These are phyloP conservation scores for Ganoderma sp. DNA, from an alignment of 1,284 basidiomycete genomes.

Conservation along the genomic window DNA sequence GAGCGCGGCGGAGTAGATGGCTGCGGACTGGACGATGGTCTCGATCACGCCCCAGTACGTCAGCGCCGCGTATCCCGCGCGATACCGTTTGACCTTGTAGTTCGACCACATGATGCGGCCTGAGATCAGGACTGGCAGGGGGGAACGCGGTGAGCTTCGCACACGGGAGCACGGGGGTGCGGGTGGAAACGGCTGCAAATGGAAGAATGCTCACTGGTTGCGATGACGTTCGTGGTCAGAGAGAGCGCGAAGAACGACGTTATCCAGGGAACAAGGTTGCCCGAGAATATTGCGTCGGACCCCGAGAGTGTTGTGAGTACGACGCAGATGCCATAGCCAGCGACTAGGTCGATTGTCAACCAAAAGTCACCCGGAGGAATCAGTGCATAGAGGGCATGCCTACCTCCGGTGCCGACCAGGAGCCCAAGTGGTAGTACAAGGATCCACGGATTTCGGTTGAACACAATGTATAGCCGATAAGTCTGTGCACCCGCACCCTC, in stretches of 20 bases:
- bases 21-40: slow-evolving; percentile 32
- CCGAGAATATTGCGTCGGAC: slow-evolving; percentile 16
- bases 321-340: slow-evolving; percentile 20
- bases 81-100: slow-evolving; percentile 13
- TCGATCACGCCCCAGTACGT: slow-evolving; percentile 29
- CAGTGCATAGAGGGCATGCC: not conserved
- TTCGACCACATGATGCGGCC: slow-evolving; percentile 25
- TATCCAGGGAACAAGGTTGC: slow-evolving; percentile 22
- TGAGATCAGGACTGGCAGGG: slow-evolving; percentile 17
- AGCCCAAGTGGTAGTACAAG: slow-evolving; percentile 16
- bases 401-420: slow-evolving; percentile 13
- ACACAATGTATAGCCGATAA: slow-evolving; percentile 24
- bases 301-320: slow-evolving; percentile 17
- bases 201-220: slow-evolving; percentile 17
- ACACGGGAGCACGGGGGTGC: not conserved
- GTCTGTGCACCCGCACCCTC: not conserved
- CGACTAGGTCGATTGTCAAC: slow-evolving; percentile 6
- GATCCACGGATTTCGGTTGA: slow-evolving; percentile 12
- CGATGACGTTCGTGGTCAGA: slow-evolving; percentile 25
- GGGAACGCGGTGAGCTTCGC: not conserved
- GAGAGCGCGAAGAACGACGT: slow-evolving; percentile 24
- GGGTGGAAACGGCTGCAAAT: not conserved
- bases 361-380: not conserved
- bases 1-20: slow-evolving; percentile 31
- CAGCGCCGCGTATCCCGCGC: slow-evolving; percentile 1